Evolutionary conservation across 2,329 filamentous ascomycete genomes (phyloP), one percentile per base, ranked within the genome.

Genomic region (Blastomyces emzantsi): DNA sequence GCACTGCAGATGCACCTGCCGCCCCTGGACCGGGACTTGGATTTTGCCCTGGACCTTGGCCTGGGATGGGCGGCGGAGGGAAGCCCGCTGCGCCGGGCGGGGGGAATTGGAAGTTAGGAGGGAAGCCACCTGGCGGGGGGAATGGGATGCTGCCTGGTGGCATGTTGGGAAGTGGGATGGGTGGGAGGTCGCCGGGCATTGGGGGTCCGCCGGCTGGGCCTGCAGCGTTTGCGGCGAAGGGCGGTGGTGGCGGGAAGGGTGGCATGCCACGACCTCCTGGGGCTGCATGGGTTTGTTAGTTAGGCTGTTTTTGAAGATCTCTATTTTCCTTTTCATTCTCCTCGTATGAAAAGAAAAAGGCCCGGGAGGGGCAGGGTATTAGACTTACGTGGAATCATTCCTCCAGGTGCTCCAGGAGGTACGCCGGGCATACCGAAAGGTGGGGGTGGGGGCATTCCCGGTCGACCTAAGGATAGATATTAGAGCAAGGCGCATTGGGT

Each of bases 371-470:
- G 33, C 3, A 2, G 7, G 30, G 3, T 33, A 33, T 36, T 33
- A 25, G 47, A 81, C 83, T 71, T 84, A 86, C 84, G 84, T 73
- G 84, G 80, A 61, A 68, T 78, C 70, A 80, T 73, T 67, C 74
- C 78, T 58, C 70, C 70, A 6, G 67, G 66, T 45, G 74, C 76
- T 47, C 74, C 74, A 63, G 75, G 73, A 63, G 75, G 73, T 45
- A 69, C 75, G 59, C 76, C 76, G 61, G 80, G 79, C 66, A 80
- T 76, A 63, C 81, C 82, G 70, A 87, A 87, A 33, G 84, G 85
- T 55, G 85, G 86, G 63, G 85, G 85, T 66, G 78, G 77, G 64
- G 81, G 73, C 70, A 75, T 76, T 67, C 70, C 76, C 63, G 73
- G 73, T 47, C 66, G 71, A 64, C 73, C 74, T 75, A 11, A 41